A percentile compares a stretch with the other conserved stretches of the same genome.
Evolutionary conservation across 768 basidiomycete genomes (phyloP).

Genomic region (Leccinum incarnatum): DNA sequence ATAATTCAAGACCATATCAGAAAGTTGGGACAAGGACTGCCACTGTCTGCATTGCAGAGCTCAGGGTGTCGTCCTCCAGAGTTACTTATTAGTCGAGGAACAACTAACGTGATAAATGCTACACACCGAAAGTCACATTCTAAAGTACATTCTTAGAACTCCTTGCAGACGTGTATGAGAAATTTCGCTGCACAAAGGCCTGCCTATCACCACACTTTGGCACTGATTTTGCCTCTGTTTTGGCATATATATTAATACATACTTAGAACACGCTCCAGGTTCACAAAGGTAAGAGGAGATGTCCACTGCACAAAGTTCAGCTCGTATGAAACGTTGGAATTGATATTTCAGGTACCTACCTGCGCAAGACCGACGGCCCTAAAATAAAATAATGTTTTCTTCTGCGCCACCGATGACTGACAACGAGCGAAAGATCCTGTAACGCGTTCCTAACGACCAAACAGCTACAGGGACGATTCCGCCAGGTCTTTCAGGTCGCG

Average conservation of each 20-base stretch:
- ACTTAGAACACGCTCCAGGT: not conserved
- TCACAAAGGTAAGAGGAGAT: not conserved
- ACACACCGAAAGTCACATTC: not conserved
- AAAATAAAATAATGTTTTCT: not conserved
- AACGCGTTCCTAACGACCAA: not conserved
- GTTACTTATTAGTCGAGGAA: not conserved
- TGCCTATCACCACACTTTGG: not conserved
- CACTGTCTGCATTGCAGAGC: not conserved
- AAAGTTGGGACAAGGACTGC: not conserved
- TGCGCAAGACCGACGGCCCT: not conserved
- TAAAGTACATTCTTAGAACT: not conserved
- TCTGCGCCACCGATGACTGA: not conserved
- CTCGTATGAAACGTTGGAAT: not conserved
- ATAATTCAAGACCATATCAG: not conserved
- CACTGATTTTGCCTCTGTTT: not conserved
- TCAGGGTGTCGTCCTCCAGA: not conserved
- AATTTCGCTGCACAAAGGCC: not conserved
- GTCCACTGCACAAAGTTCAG: not conserved
- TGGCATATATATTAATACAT: not conserved
- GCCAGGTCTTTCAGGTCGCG: conserved; percentile 20
- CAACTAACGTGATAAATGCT: not conserved
- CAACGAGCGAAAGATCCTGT: conserved; percentile 2
- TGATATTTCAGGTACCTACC: not conserved
- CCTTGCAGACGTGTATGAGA: not conserved
- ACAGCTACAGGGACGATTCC: conserved; percentile 6